Conservation (phyloP, 352 stramenopile genomes). For the Pythium guiyangense region DNA sequence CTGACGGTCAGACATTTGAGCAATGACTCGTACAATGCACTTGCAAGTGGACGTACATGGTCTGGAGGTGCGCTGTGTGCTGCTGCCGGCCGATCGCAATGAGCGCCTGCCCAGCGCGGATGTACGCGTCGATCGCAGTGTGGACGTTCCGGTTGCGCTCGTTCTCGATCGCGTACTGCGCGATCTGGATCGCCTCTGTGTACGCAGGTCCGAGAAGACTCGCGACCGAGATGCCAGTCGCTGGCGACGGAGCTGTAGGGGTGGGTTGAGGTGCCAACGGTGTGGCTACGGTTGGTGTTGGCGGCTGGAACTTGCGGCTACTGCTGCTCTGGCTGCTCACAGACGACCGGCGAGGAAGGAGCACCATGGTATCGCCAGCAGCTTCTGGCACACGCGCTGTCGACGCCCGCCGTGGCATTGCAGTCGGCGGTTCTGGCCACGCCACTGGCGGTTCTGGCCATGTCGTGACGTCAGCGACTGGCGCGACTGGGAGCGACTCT, state of each 20-base stretch:
- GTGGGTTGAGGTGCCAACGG: background rate
- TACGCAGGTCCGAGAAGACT: slow-evolving; percentile 57
- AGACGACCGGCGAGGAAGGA: slow-evolving; percentile 1
- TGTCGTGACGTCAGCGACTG: slow-evolving; percentile 1
- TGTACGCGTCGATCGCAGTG: slow-evolving; percentile 73
- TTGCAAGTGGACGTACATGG: slow-evolving; percentile 29
- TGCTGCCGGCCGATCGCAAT: slow-evolving; percentile 63
- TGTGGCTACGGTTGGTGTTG: background rate
- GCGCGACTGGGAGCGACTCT: background rate
- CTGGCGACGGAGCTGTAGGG: slow-evolving; percentile 5
- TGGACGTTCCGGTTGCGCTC: slow-evolving; percentile 56
- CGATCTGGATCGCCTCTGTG: slow-evolving; percentile 48
- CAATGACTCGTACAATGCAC: background rate
- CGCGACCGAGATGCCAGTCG: slow-evolving; percentile 19
- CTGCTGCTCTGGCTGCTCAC: slow-evolving; percentile 3
- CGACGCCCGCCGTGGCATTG: slow-evolving; percentile 5
- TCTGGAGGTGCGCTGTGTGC: slow-evolving; percentile 52
- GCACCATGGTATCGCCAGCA: slow-evolving; percentile 1
- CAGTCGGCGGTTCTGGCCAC: slow-evolving; percentile 13
- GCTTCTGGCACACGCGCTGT: background rate
- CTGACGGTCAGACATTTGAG: background rate
- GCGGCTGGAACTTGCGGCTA: slow-evolving; percentile 1
- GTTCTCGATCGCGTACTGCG: slow-evolving; percentile 64
- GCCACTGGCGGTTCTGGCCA: slow-evolving; percentile 11
- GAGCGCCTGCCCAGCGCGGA: slow-evolving; percentile 57